Conservation (phyloP, 1,284 basidiomycete species). For the Marasmius sp. region DNA sequence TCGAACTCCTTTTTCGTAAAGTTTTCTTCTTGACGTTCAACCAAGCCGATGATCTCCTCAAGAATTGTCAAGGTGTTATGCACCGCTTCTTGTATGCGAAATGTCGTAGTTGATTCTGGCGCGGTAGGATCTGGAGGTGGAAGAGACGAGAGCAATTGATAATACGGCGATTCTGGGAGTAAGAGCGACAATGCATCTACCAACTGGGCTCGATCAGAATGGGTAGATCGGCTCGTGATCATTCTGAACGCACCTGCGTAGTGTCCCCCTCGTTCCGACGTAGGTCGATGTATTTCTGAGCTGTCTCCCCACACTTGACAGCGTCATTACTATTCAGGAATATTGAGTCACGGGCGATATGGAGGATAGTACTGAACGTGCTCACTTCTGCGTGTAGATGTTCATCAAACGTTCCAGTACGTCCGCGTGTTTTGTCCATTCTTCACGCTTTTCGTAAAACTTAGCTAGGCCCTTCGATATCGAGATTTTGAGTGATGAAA, state of each 20-base stretch:
- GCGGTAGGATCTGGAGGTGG: constrained; percentile 77
- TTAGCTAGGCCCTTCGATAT: constrained; percentile 63
- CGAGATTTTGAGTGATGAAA: not conserved
- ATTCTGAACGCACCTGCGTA: constrained; percentile 46
- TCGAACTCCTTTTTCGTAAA: constrained; percentile 66
- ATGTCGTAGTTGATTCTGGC: constrained; percentile 62
- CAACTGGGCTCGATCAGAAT: constrained; percentile 44
- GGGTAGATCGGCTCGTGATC: constrained; percentile 5
- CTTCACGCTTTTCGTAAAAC: constrained; percentile 64
- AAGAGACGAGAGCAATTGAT: constrained; percentile 62
- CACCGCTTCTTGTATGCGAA: constrained; percentile 60
- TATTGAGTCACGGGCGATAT: constrained; percentile 2
- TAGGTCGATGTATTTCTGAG: constrained; percentile 77
- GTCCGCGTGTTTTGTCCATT: constrained; percentile 62
- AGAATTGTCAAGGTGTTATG: constrained; percentile 67
- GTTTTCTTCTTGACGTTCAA: constrained; percentile 61
- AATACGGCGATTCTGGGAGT: constrained; percentile 75
- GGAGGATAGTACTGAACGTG: constrained; percentile 1
- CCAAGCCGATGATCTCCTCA: constrained; percentile 64
- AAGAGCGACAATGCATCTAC: constrained; percentile 67
- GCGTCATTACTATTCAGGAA: constrained; percentile 62
- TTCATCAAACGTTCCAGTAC: constrained; percentile 54
- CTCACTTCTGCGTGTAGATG: constrained; percentile 59
- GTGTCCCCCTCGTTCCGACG: constrained; percentile 61
- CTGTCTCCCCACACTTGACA: constrained; percentile 73